Evolutionary conservation across 2,329 filamentous ascomycete genomes (phyloP).

Genomic region (Colletotrichum shisoi): DNA sequence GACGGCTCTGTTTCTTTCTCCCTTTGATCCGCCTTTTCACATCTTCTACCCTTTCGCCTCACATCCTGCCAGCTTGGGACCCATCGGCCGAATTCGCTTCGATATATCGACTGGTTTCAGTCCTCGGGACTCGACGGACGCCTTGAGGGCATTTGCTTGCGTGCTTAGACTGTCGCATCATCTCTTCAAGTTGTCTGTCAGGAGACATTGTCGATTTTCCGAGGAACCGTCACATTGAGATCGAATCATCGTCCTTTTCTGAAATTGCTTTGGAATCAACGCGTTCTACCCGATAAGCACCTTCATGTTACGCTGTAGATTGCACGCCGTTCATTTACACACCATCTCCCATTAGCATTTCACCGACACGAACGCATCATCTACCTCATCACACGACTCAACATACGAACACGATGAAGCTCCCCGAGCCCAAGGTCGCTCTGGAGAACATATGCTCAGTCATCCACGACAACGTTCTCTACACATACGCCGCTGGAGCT

Average conservation of each 20-base stretch:
- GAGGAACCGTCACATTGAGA: constrained; percentile 2
- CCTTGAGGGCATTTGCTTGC: constrained; percentile 22
- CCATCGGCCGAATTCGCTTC: constrained; percentile 22
- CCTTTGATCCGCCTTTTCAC: constrained; percentile 18
- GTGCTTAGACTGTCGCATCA: neutral
- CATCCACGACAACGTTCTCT: constrained; percentile 82
- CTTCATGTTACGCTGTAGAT: constrained; percentile 31
- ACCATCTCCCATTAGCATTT: constrained; percentile 7
- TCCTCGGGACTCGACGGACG: constrained; percentile 19
- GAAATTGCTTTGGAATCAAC: neutral
- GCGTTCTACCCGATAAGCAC: neutral
- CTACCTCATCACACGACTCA: neutral
- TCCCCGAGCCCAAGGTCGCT: constrained; percentile 73
- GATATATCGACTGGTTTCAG: constrained; percentile 17
- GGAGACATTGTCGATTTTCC: neutral
- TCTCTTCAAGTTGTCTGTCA: neutral
- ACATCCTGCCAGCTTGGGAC: constrained; percentile 15
- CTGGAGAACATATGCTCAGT: constrained; percentile 83
- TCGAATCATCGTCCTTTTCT: neutral
- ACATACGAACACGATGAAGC: constrained; percentile 64
- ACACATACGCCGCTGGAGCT: constrained; percentile 77
- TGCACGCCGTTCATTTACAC: constrained; percentile 15
- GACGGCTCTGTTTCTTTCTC: constrained; percentile 24
- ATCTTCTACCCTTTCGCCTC: constrained; percentile 34
- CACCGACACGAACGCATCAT: constrained; percentile 7